Base-by-base conservation (phyloP, 768 basidiomycete genomes). In the Ramaria sp. region DNA sequence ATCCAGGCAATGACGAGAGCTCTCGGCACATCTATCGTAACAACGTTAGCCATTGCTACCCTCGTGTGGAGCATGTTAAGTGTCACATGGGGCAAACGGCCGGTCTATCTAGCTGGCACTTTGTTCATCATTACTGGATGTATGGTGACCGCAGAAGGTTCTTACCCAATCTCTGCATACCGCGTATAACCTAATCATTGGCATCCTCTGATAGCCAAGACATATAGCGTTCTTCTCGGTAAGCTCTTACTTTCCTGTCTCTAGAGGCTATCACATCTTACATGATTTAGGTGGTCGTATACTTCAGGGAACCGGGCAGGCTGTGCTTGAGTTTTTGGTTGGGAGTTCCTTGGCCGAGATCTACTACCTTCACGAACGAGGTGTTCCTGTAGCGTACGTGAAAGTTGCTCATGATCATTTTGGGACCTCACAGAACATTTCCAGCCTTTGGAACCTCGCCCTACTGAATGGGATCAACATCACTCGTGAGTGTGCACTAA, bases 381-480 rank as follows among this genome's bases (percentile, higher is more conserved):
- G 30, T 53, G 34, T 45, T 56, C 39, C 11, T 27, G 10, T 4
- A 4, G 7, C n/a, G 22, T 30, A 34, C 19, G 19, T 34, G 13
- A 12, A 20, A 12, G 11, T 30, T 20, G 19, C 19, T 12, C 6
- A 15, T 19, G 13, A 41, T 30, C 33, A 57, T 45, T 22, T 38
- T 7, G 34, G 13, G 2, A 7, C 34, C 34, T 37, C 34, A 37
- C 34, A 37, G 13, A 13, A 37, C 30, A 15, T 11, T 20, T 19
- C 11, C 30, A 54, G 55, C 15, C 11, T 57, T n/a, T 53, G 60
- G 60, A 61, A 61, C 39, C 42, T 61, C 6, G 60, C 60, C n/a
- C 51, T 61, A 30, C 43, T 61, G 22, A 52, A 61, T 43, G 60
- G 60, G 6, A 60, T 60, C 43, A 61, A 61, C 38, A 57, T 61